Evolutionary conservation across 2,329 filamentous ascomycete species (phyloP), one percentile per base, ranked within the genome.

Genomic region (Hymenoscyphus repandus): DNA sequence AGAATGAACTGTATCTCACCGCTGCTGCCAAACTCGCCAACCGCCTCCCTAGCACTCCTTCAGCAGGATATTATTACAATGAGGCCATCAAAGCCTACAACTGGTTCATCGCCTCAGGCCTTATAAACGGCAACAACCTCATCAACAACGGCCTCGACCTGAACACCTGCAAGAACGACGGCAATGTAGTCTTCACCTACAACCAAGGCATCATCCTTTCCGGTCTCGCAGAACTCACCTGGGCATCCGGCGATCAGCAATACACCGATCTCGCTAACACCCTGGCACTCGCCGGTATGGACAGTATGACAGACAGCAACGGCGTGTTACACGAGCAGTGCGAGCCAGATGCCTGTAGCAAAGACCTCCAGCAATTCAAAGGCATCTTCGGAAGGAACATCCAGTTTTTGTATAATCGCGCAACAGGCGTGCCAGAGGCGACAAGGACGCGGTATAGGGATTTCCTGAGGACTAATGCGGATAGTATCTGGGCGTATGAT

Each of bases 341-440:
- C 56, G 79, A 83, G 58, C 72, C 74, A 1, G 62, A 70, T 52
- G 72, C 70, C 6, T 65, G 63, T 33, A 44, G 55, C 10, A 64
- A 61, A 15, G 77, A 83, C 52, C 76, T 73, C 1, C 73, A 78
- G 32, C 81, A 86, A 61, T 90, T 89, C 74, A 89, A 90, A 67
- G 86, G 86, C 3, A 72, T 88, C 33, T 87, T 88, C 56, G 73
- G 79, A 13, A 75, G 83, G 17, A 86, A 86, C 61, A 68, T 90
- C 17, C 72, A 74, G 32, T 75, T 78, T 49, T 66, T 90, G 32
- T 72, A 85, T 18, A 61, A 68, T 6, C 48, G 63, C 9, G 59
- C 55, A 1, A 56, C 27, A 6, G 40, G 22, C 22, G 22, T 54
- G 2, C 18, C 54, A 1, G 76, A 67, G 2, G 74, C 73, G 1